Conservation (phyloP, 202 grass and related monocot species). For the Setaria viridis region DNA sequence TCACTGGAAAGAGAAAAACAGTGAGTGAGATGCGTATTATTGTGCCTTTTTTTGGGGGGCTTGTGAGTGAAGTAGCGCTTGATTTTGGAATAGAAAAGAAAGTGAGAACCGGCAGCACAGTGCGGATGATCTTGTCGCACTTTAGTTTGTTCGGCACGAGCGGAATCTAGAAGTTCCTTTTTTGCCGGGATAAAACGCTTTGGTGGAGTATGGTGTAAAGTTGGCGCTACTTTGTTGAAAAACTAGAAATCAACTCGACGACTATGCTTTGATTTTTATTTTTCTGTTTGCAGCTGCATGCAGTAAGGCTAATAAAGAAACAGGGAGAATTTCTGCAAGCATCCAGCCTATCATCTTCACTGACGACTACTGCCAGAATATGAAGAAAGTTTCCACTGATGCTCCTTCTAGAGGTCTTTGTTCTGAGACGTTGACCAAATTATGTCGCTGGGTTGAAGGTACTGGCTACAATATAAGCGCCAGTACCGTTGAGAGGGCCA, state of each 20-base stretch:
- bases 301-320: not conserved
- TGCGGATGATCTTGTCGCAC: constrained; percentile 23
- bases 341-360: not conserved
- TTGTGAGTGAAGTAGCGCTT: not conserved
- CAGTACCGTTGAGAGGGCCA: not conserved
- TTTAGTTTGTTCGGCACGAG: constrained; percentile 11
- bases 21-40: not conserved
- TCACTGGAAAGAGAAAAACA: not conserved
- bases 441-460: not conserved
- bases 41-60: not conserved
- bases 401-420: constrained; percentile 20
- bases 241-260: not conserved
- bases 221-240: constrained; percentile 28
- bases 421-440: constrained; percentile 2
- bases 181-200: constrained; percentile 1
- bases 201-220: constrained; percentile 10
- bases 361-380: not conserved
- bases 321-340: not conserved
- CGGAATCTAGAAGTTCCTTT: constrained; percentile 19
- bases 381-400: not conserved
- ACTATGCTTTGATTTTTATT: constrained; percentile 19
- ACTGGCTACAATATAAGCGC: not conserved
- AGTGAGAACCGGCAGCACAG: not conserved
- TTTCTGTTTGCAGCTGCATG: not conserved
- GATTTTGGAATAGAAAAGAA: not conserved